Evolutionary conservation across 2,329 filamentous ascomycete species (phyloP).

Genomic region (Pseudogymnoascus sp.): DNA sequence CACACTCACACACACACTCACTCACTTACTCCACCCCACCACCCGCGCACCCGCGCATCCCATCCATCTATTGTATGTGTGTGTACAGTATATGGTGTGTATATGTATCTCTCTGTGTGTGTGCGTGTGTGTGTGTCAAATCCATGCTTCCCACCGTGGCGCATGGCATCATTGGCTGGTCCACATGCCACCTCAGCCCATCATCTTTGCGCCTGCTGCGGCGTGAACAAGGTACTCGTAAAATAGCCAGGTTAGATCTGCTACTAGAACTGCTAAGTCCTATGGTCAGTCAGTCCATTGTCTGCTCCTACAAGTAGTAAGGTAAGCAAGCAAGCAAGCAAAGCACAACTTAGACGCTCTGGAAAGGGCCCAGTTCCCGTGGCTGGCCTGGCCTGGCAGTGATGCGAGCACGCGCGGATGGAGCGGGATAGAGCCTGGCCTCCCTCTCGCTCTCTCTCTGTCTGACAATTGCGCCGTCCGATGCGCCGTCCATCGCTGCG

Average conservation of each 20-base stretch:
- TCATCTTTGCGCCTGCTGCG: neutral
- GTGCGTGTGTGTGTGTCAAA: neutral
- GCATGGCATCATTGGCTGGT: slow-evolving; percentile 9
- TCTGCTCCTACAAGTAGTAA: neutral
- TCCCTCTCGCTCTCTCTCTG: neutral
- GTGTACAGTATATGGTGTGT: neutral
- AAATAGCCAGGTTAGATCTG: neutral
- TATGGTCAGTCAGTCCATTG: neutral
- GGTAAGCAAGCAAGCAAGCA: neutral
- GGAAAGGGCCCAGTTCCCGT: neutral
- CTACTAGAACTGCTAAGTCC: neutral
- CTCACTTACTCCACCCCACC: neutral
- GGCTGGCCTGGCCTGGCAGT: neutral
- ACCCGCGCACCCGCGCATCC: neutral
- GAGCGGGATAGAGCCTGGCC: neutral
- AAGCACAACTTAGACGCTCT: neutral
- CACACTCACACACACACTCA: neutral
- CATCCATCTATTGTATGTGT: neutral
- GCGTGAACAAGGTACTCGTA: neutral
- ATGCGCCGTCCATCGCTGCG: neutral
- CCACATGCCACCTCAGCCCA: slow-evolving; percentile 8
- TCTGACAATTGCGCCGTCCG: neutral
- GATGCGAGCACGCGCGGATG: neutral
- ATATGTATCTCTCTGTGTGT: neutral
- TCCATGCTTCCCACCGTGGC: neutral